Conservation (phyloP, 140 eudicot species). For the Stevia rebaudiana region DNA sequence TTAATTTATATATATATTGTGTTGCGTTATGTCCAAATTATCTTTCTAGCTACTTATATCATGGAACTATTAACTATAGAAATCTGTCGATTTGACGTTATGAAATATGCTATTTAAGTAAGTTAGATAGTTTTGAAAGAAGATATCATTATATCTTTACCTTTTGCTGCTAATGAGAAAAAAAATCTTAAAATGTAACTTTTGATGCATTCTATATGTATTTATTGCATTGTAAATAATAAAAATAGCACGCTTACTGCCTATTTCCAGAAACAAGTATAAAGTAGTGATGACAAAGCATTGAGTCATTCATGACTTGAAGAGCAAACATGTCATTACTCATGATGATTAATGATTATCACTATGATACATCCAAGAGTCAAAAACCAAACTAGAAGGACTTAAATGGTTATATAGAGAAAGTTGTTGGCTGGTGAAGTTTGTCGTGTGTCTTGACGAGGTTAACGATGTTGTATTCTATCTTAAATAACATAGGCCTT, state of each 20-base stretch:
- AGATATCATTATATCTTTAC: background rate
- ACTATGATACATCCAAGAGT: conserved; percentile 7
- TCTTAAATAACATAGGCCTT: background rate
- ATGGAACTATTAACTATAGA: background rate
- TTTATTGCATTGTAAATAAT: too few species aligned
- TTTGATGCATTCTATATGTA: background rate
- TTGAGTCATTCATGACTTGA: background rate
- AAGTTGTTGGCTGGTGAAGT: background rate
- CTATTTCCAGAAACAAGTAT: background rate
- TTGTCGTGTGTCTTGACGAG: background rate
- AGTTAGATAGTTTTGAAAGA: background rate
- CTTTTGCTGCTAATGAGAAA: background rate
- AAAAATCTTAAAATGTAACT: background rate
- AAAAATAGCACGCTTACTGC: background rate
- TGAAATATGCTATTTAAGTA: background rate
- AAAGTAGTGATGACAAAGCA: background rate
- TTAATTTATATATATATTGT: too few species aligned
- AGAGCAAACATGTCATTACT: too few species aligned
- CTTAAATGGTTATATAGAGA: background rate
- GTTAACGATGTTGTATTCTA: background rate
- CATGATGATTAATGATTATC: conserved; percentile 10
- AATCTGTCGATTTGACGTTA: background rate
- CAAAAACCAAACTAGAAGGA: background rate
- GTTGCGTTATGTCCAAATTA: background rate
- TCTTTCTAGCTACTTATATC: background rate